Conservation (phyloP, 768 basidiomycete species). For the Phaffia australis region DNA sequence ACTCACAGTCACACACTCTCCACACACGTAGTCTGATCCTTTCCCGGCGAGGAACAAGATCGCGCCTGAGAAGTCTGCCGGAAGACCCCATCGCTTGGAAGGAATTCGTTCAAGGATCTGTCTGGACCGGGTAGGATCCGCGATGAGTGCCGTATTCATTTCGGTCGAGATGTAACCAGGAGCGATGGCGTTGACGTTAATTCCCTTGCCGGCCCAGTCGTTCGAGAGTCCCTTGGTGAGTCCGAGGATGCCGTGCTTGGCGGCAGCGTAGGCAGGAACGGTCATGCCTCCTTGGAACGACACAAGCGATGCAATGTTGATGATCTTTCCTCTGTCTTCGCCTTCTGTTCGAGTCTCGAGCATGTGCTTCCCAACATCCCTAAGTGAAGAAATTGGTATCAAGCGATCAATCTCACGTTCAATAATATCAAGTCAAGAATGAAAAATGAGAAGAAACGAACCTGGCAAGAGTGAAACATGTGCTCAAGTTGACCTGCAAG, state of each 20-base stretch:
- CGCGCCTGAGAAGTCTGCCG: conserved; percentile 63
- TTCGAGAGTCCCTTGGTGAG: conserved; percentile 81
- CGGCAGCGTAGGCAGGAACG: conserved; percentile 81
- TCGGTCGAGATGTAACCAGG: conserved; percentile 56
- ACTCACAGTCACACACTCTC: conserved; percentile 51
- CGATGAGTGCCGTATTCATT: conserved; percentile 57
- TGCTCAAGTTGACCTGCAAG: conserved; percentile 75
- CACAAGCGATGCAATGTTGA: conserved; percentile 51
- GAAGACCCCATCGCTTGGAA: conserved; percentile 58
- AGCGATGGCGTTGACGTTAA: conserved; percentile 57
- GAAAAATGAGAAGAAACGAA: conserved; percentile 45
- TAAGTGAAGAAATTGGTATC: neutral
- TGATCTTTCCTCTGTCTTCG: conserved; percentile 53
- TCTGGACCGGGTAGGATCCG: conserved; percentile 53
- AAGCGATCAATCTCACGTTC: too few species aligned
- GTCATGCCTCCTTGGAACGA: conserved; percentile 47
- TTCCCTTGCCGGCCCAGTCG: conserved; percentile 80
- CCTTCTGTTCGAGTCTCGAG: conserved; percentile 46
- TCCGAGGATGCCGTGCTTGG: conserved; percentile 59
- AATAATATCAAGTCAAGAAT: neutral
- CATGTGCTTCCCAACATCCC: conserved; percentile 54
- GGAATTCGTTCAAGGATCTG: conserved; percentile 69
- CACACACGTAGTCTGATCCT: conserved; percentile 62
- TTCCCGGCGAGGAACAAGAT: conserved; percentile 58
- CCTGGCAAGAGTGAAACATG: conserved; percentile 76